These are phyloP conservation scores for Microdochium nivale DNA, from an alignment of 2,329 filamentous ascomycete species.

Conservation along the genomic window DNA sequence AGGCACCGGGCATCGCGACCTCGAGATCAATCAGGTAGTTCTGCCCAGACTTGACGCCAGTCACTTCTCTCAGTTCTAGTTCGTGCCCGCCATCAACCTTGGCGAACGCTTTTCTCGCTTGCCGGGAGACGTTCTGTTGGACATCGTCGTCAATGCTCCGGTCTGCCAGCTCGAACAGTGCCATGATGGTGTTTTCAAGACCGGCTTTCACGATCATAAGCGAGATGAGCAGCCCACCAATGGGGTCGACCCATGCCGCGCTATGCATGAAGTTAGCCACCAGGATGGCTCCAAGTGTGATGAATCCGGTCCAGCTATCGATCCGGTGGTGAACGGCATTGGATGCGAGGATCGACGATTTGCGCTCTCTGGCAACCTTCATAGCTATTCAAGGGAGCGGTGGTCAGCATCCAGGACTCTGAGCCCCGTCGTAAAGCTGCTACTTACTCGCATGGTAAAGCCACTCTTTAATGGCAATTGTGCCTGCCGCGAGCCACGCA, in stretches of 20 bases:
- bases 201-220: slow-evolving; percentile 89
- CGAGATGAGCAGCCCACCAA: slow-evolving; percentile 87
- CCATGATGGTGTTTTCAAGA: slow-evolving; percentile 72
- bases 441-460: slow-evolving; percentile 90
- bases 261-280: slow-evolving; percentile 80
- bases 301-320: slow-evolving; percentile 90
- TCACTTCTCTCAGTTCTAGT: slow-evolving; percentile 67
- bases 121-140: slow-evolving; percentile 60
- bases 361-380: slow-evolving; percentile 89
- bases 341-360: slow-evolving; percentile 90
- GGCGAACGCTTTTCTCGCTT: slow-evolving; percentile 51
- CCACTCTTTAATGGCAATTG: slow-evolving; percentile 92
- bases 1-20: slow-evolving; percentile 66
- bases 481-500: slow-evolving; percentile 86
- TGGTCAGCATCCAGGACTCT: slow-evolving; percentile 13
- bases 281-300: slow-evolving; percentile 80
- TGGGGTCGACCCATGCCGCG: slow-evolving; percentile 87
- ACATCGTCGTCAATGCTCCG: slow-evolving; percentile 80
- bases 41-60: slow-evolving; percentile 90
- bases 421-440: neutral
- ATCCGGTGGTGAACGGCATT: slow-evolving; percentile 96
- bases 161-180: slow-evolving; percentile 86
- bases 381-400: slow-evolving; percentile 52
- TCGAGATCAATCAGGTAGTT: slow-evolving; percentile 93
- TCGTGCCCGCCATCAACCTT: slow-evolving; percentile 44